phyloP scores from a whole-genome alignment of 2,329 filamentous ascomycete species.

The Xylaria sp. region DNA sequence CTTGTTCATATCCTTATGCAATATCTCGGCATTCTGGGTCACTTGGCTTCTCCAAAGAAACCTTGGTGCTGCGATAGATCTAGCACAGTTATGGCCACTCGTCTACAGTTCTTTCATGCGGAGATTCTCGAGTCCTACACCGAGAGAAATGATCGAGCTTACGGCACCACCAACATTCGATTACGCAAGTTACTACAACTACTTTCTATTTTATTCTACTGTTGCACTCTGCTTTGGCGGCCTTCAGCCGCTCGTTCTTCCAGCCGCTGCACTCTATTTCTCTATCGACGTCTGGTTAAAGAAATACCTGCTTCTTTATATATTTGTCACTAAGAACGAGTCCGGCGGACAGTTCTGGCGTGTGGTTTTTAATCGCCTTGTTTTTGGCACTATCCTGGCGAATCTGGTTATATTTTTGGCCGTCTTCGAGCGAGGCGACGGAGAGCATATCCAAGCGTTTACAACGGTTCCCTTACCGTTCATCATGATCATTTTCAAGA shows the following conservation, averaged over 20 bases:
- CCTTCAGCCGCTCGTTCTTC: slow-evolving; percentile 87
- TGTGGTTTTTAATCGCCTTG: slow-evolving; percentile 88
- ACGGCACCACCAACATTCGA: slow-evolving; percentile 94
- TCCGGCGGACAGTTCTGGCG: slow-evolving; percentile 95
- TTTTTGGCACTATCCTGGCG: slow-evolving; percentile 82
- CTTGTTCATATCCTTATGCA: slow-evolving; percentile 79
- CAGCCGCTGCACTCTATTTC: slow-evolving; percentile 91
- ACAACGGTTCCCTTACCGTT: slow-evolving; percentile 79
- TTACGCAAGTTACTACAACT: slow-evolving; percentile 97
- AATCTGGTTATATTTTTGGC: slow-evolving; percentile 83
- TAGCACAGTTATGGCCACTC: slow-evolving; percentile 88
- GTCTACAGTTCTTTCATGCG: slow-evolving; percentile 86
- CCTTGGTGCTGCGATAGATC: slow-evolving; percentile 89
- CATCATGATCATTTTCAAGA: slow-evolving; percentile 83
- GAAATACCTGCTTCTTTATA: slow-evolving; percentile 94
- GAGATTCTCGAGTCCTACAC: slow-evolving; percentile 87
- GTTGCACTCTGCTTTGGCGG: slow-evolving; percentile 86
- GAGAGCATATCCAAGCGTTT: slow-evolving; percentile 68
- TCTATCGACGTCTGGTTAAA: slow-evolving; percentile 86
- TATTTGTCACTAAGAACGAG: slow-evolving; percentile 96
- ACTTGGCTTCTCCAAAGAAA: slow-evolving; percentile 94
- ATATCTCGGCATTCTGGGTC: slow-evolving; percentile 91
- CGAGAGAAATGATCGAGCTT: slow-evolving; percentile 88
- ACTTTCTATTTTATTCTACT: slow-evolving; percentile 93
- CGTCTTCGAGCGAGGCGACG: slow-evolving; percentile 75